phyloP scores from a whole-genome alignment of 73 alveolate genomes.

The Paramecium sonneborni region DNA sequence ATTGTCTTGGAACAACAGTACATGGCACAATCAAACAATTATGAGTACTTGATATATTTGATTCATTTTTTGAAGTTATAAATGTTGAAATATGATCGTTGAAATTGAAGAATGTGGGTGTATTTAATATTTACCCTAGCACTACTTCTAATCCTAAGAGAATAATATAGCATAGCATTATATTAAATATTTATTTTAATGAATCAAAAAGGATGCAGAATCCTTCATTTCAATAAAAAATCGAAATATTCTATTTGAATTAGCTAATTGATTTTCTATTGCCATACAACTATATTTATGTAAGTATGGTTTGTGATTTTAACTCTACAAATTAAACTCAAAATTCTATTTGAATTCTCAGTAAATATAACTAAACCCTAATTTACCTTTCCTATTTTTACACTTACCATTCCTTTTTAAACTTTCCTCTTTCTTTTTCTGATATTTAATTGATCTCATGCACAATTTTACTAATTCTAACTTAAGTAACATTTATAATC shows the following conservation, averaged over 20 bases:
- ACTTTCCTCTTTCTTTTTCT: neutral
- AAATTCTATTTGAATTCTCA: neutral
- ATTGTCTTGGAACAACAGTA: neutral
- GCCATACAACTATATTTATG: neutral
- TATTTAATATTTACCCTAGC: neutral
- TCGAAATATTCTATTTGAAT: neutral
- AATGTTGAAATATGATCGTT: neutral
- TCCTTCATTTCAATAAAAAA: neutral
- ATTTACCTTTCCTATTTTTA: neutral
- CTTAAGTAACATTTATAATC: too few relatives aligned
- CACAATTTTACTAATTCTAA: too few relatives aligned
- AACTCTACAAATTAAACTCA: neutral
- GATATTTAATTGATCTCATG: neutral
- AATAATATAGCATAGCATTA: neutral
- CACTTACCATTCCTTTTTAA: neutral
- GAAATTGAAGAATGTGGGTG: neutral
- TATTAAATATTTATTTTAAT: neutral
- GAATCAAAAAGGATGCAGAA: neutral
- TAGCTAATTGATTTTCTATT: neutral
- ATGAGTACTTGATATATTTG: neutral
- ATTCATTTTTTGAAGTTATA: slow-evolving; percentile 22
- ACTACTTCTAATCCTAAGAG: neutral
- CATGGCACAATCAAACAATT: slow-evolving; percentile 43
- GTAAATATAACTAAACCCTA: neutral
- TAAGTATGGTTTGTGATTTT: neutral